Conservation (phyloP, 768 basidiomycete species). For the Kwoniella botswanensis region DNA sequence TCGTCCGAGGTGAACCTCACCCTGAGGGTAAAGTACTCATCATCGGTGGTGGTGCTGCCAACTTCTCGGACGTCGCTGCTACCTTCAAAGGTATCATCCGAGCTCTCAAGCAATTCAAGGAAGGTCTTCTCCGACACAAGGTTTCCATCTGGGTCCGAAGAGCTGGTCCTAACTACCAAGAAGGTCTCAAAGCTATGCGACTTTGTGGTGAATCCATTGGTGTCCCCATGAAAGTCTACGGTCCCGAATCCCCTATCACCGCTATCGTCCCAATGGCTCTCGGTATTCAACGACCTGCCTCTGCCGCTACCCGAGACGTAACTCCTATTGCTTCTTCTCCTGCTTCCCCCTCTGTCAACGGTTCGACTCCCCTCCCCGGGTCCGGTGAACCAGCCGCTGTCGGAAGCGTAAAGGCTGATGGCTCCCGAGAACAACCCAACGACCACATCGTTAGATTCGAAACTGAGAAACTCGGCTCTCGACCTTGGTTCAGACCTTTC, state of each 20-base stretch:
- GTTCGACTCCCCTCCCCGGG: constrained; percentile 28
- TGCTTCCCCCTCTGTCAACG: constrained; percentile 55
- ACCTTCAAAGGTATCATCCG: constrained; percentile 99
- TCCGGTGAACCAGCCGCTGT: constrained; percentile 55
- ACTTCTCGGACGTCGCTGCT: constrained; percentile 98
- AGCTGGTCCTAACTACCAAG: constrained; percentile 99
- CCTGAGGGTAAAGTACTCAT: constrained; percentile 94
- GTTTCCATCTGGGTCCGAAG: constrained; percentile 97
- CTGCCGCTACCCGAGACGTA: constrained; percentile 64
- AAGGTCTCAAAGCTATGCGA: constrained; percentile 97
- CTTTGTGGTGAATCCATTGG: constrained; percentile 94
- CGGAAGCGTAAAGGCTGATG: constrained; percentile 76
- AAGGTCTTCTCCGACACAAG: constrained; percentile 75
- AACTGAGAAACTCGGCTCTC: constrained; percentile 58
- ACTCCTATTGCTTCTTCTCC: constrained; percentile 58
- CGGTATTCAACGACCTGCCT: constrained; percentile 66
- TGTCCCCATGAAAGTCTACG: constrained; percentile 94
- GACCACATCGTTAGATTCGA: constrained; percentile 94
- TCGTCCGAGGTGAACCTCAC: constrained; percentile 83
- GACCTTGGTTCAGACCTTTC: constrained; percentile 88
- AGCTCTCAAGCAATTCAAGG: constrained; percentile 90
- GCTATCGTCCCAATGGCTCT: constrained; percentile 98
- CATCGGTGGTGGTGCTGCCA: constrained; percentile 97
- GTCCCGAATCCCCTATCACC: constrained; percentile 98
- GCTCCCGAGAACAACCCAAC: constrained; percentile 78